These are phyloP conservation scores for Leccinellum albellum DNA, from an alignment of 768 basidiomycete genomes.

Conservation along the genomic window DNA sequence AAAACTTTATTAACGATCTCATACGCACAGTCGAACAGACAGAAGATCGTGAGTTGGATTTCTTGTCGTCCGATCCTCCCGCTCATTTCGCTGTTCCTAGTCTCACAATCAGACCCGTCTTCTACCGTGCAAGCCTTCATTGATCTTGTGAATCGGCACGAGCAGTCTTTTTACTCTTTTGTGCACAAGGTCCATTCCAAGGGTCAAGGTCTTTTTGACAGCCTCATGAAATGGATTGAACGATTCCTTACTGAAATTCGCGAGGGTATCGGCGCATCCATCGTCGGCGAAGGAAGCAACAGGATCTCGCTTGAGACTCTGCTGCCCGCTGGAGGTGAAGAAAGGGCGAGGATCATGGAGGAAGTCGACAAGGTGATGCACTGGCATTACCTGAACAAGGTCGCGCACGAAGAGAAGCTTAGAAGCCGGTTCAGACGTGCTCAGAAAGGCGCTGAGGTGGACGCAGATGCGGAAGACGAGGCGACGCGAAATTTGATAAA, in stretches of 20 bases:
- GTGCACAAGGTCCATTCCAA: slow-evolving; percentile 99
- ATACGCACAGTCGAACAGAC: slow-evolving; percentile 90
- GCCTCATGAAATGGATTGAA: slow-evolving; percentile 96
- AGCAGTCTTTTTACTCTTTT: slow-evolving; percentile 93
- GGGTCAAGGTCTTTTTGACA: slow-evolving; percentile 89
- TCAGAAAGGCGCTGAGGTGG: slow-evolving; percentile 39
- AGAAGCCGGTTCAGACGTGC: slow-evolving; percentile 76
- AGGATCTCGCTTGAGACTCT: slow-evolving; percentile 81
- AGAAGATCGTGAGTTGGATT: slow-evolving; percentile 69
- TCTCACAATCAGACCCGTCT: slow-evolving; percentile 78
- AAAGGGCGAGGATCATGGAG: slow-evolving; percentile 69
- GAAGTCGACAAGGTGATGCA: slow-evolving; percentile 88
- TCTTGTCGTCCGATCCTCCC: not conserved
- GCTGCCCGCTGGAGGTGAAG: slow-evolving; percentile 76
- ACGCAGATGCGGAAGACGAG: slow-evolving; percentile 70
- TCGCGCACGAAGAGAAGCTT: slow-evolving; percentile 88
- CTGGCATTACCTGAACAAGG: slow-evolving; percentile 93
- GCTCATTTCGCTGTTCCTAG: slow-evolving; percentile 36
- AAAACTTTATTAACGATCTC: slow-evolving; percentile 92
- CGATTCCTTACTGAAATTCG: slow-evolving; percentile 87
- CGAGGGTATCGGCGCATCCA: slow-evolving; percentile 68
- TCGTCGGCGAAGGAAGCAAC: slow-evolving; percentile 7
- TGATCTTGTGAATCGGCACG: slow-evolving; percentile 88
- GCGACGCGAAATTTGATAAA: slow-evolving; percentile 78
- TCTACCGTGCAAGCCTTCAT: slow-evolving; percentile 91